phyloP scores from a whole-genome alignment of 768 basidiomycete genomes.

The Tulasnella sp. region DNA sequence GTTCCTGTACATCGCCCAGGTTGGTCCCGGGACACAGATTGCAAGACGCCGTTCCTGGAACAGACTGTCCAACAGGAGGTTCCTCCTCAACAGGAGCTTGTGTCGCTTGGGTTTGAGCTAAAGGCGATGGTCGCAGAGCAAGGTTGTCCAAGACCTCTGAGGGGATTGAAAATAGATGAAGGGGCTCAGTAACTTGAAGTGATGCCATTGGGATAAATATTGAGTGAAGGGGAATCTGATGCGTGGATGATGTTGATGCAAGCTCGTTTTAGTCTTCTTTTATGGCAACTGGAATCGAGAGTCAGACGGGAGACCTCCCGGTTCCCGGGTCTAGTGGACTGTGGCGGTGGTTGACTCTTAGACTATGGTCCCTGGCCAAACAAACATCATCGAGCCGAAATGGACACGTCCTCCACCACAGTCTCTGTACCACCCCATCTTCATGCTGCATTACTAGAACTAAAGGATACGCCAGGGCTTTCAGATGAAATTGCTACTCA shows the following conservation, averaged over 20 bases:
- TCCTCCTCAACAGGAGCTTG: not conserved
- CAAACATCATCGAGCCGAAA: not conserved
- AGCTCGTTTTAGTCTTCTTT: not conserved
- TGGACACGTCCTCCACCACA: not conserved
- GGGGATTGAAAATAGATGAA: slow-evolving; percentile 15
- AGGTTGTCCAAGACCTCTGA: slow-evolving; percentile 9
- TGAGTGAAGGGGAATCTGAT: not conserved
- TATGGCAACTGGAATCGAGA: not conserved
- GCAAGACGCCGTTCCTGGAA: slow-evolving; percentile 33
- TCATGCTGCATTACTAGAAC: not conserved
- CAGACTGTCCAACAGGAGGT: not conserved
- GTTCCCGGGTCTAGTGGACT: not conserved
- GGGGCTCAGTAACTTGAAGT: slow-evolving; percentile 1
- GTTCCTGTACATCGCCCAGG: slow-evolving; percentile 69
- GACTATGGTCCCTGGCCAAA: not conserved
- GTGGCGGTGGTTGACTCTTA: not conserved
- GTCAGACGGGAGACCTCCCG: not conserved
- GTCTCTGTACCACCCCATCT: slow-evolving; percentile 11
- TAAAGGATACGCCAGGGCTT: not conserved
- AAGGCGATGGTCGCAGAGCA: slow-evolving; percentile 5
- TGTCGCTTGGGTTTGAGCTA: not conserved
- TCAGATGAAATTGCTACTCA: not conserved
- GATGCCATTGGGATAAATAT: not conserved
- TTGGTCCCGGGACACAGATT: slow-evolving; percentile 56
- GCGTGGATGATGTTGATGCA: not conserved